Base-by-base conservation (phyloP, 768 basidiomycete genomes). In the Kwoniella newhampshirensis region DNA sequence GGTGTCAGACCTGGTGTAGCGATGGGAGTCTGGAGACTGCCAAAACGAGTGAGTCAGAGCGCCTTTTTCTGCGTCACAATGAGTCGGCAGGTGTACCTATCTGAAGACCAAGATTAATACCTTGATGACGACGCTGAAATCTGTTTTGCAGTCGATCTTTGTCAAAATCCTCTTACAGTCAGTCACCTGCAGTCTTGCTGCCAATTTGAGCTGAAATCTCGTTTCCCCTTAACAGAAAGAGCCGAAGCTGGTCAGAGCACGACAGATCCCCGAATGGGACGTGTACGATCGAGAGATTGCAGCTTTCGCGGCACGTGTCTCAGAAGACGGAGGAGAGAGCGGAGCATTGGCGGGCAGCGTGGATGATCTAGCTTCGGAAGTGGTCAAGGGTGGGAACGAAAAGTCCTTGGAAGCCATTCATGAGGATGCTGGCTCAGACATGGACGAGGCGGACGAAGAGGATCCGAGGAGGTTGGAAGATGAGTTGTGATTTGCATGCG, bases 1-100 rank as follows among this genome's bases (percentile, higher is more conserved):
- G 96, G 94, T 98, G 94, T 74, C 94, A 98, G 81, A 98, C 94
- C 0, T 98, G 96, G 96, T 99, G 96, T 85, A 83, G 59, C 41
- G 75, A 77, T 42, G 78, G 78, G 49, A 67, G 65, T 21, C 62
- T 80, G 2, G 60, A 64, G 9, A 62, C 67, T 15, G 79, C 79
- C 11, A 79, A 79, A 65, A 79, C 78, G 17, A 77, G 73, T 76
- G 45, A 59, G 75, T 70, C 11, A 17, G n/a, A n/a, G 27, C 13
- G 18, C 26, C 36, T 43, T 9, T 20, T 40, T 53, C 51, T 41
- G 8, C 13, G 20, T 7, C 7, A 36, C n/a, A n/a, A n/a, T n/a
- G n/a, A n/a, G n/a, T n/a, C n/a, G n/a, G n/a, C n/a, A n/a, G n/a
- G n/a, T n/a, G n/a, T n/a, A n/a, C n/a, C n/a, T n/a, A n/a, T n/a